phyloP scores from a whole-genome alignment of 1,284 basidiomycete genomes.

The Leccinum griseonigrum region DNA sequence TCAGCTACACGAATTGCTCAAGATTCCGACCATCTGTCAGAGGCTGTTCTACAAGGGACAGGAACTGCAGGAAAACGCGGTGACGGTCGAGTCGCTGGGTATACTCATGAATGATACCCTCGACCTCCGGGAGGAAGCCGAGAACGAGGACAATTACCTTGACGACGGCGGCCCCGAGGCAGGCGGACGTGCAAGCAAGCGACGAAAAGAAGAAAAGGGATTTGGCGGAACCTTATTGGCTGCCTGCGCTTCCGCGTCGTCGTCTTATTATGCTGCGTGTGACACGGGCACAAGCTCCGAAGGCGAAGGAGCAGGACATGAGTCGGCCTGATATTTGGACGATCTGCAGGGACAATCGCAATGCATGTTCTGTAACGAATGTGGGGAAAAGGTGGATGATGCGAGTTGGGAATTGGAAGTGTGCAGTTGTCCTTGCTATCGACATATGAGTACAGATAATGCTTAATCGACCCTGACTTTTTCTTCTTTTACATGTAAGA shows the following conservation, averaged over 20 bases:
- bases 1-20: conserved; percentile 57
- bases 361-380: conserved; percentile 38
- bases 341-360: conserved; percentile 35
- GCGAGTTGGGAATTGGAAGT: conserved; percentile 7
- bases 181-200: conserved; percentile 39
- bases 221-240: conserved; percentile 69
- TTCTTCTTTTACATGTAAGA: conserved; percentile 23
- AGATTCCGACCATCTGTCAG: conserved; percentile 73
- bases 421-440: conserved; percentile 25
- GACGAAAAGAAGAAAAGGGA: conserved; percentile 60
- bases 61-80: conserved; percentile 64
- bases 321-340: conserved; percentile 29
- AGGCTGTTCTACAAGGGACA: conserved; percentile 58
- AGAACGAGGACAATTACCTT: conserved; percentile 49
- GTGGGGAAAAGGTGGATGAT: conserved; percentile 24
- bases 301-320: conserved; percentile 29
- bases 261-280: conserved; percentile 13
- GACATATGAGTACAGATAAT: conserved; percentile 34
- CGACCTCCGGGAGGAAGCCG: conserved; percentile 61
- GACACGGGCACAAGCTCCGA: conserved; percentile 36
- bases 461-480: conserved; percentile 29
- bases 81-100: conserved; percentile 57
- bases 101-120: conserved; percentile 64
- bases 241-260: conserved; percentile 14
- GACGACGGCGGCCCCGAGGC: background rate